Evolutionary conservation across 306 rosid genomes (phyloP).

Genomic region (Castanea mollissima): DNA sequence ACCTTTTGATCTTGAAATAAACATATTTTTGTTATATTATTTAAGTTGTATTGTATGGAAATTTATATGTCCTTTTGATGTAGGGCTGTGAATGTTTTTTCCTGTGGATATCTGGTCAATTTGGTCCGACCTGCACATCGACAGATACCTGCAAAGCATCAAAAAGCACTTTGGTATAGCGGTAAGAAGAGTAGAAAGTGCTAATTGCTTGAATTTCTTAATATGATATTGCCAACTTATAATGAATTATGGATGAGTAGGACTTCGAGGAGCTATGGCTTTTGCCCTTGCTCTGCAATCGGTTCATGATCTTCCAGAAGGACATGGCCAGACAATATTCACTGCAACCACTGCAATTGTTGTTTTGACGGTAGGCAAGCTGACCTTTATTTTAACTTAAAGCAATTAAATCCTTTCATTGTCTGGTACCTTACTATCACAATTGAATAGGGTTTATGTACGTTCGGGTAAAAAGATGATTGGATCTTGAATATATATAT

Average conservation of each 20-base stretch:
- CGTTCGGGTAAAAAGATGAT: too few species aligned
- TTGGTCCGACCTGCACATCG: slow-evolving; percentile 76
- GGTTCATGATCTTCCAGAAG: slow-evolving; percentile 97
- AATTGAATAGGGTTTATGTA: too few species aligned
- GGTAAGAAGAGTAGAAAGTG: slow-evolving; percentile 51
- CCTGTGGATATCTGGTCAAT: slow-evolving; percentile 92
- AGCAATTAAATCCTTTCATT: slow-evolving; percentile 14
- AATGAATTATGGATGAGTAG: slow-evolving; percentile 38
- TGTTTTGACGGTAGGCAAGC: slow-evolving; percentile 80
- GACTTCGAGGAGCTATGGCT: slow-evolving; percentile 99
- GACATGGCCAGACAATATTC: slow-evolving; percentile 97
- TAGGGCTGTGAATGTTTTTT: slow-evolving; percentile 95
- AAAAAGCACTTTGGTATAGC: slow-evolving; percentile 96
- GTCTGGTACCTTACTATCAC: neutral
- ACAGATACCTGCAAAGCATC: slow-evolving; percentile 78
- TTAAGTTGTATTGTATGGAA: slow-evolving; percentile 4
- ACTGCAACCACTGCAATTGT: slow-evolving; percentile 98
- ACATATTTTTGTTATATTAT: slow-evolving; percentile 18
- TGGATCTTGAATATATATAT: too few species aligned
- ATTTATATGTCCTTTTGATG: slow-evolving; percentile 19
- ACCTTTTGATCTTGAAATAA: slow-evolving; percentile 13
- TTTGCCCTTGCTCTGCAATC: slow-evolving; percentile 99
- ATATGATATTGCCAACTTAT: slow-evolving; percentile 4
- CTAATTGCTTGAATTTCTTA: slow-evolving; percentile 10
- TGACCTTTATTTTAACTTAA: slow-evolving; percentile 15